phyloP scores from a whole-genome alignment of 2,329 filamentous ascomycete genomes.

The Ascochyta viciae-villosae region DNA sequence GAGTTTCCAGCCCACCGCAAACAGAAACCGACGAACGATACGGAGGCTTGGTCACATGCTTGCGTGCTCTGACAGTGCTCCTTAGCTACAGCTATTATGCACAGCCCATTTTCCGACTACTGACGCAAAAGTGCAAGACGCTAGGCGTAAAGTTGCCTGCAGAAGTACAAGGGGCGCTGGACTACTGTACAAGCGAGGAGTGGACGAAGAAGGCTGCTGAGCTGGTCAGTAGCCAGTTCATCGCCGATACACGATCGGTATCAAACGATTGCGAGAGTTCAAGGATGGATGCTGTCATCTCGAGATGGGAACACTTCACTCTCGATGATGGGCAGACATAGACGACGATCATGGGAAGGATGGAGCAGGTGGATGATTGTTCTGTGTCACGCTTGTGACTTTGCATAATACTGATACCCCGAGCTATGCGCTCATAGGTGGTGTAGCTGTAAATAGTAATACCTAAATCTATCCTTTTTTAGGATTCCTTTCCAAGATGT shows the following conservation, averaged over 20 bases:
- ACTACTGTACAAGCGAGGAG: conserved; percentile 36
- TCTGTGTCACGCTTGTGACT: background rate
- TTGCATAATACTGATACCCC: conserved; percentile 11
- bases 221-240: conserved; percentile 40
- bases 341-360: background rate
- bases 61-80: conserved; percentile 33
- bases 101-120: conserved; percentile 37
- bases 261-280: conserved; percentile 22
- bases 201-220: conserved; percentile 39
- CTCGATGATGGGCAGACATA: conserved; percentile 15
- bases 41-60: conserved; percentile 36
- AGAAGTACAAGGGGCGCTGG: conserved; percentile 28
- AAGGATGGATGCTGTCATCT: conserved; percentile 41
- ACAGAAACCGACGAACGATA: conserved; percentile 29
- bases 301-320: conserved; percentile 34
- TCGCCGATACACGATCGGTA: conserved; percentile 34
- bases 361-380: background rate
- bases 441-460: background rate
- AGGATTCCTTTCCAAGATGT: background rate
- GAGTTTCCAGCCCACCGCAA: conserved; percentile 5
- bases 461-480: background rate
- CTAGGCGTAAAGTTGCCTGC: conserved; percentile 30
- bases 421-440: background rate
- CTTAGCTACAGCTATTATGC: conserved; percentile 38
- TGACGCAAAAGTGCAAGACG: conserved; percentile 36